Base-by-base conservation (phyloP, 202 grass and related monocot genomes). In the Digitaria exilis region DNA sequence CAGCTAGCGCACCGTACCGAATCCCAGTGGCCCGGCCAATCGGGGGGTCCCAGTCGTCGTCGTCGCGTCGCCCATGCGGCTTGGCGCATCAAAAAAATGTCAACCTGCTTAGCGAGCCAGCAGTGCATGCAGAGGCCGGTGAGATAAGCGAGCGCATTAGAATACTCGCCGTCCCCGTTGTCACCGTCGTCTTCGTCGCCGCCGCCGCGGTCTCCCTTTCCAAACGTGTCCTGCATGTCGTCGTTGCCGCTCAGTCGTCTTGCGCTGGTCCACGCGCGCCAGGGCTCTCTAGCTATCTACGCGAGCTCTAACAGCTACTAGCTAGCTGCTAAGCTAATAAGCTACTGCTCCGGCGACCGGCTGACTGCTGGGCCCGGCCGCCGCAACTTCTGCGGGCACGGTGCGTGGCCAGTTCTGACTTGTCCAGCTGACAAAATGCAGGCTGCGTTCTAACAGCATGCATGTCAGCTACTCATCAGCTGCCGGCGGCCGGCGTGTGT, bases 41-140 rank as follows among this genome's bases (percentile, higher is more conserved):
- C 77, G 71, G 44, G 42, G 48, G 48, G 15, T 0, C 19, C 10
- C 55, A 58, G 56, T 59, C 56, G 25, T 51, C 51, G 37, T 39
- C 37, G 37, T 39, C 56, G 64, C 43, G 41, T 22, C 13, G 87
- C 75, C 78, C 65, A 57, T 21, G 71, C 71, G n/a, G n/a, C n/a
- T n/a, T n/a, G n/a, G n/a, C n/a, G 13, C 60, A 49, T 16, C 17
- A 25, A 57, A n/a, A n/a, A 54, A 89, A 82, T 82, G 83, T 86
- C 87, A 86, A 86, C 71, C 49, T 21, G 69, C 15, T n/a, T n/a
- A n/a, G 69, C 37, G 21, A 61, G 17, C 22, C 25, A 6, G 22
- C 19, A n/a, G n/a, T n/a, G n/a, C n/a, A n/a, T n/a, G n/a, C n/a
- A n/a, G n/a, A n/a, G n/a, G n/a, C n/a, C n/a, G n/a, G 54, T 35